Conservation (phyloP, 441 rosid genomes). For the Brassica hybrid region DNA sequence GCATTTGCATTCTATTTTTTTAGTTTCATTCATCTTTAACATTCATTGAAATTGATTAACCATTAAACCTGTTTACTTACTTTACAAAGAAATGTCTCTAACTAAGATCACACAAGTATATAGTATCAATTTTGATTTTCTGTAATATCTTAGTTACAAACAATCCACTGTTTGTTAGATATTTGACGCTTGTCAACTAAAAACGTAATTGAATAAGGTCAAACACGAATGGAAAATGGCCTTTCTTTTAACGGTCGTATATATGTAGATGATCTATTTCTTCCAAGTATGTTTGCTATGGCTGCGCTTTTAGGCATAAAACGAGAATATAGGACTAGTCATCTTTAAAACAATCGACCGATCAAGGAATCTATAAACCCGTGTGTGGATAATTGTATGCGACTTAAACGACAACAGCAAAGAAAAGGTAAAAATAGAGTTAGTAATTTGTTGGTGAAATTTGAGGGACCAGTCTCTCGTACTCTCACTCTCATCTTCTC, state of each 20-base stretch:
- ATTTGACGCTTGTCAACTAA: background rate
- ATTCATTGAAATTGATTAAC: too few species aligned
- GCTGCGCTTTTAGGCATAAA: background rate
- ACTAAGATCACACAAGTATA: background rate
- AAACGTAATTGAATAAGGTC: background rate
- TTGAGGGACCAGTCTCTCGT: background rate
- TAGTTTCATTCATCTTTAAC: too few species aligned
- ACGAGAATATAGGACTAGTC: constrained; percentile 4
- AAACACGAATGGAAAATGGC: background rate
- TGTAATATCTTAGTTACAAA: background rate
- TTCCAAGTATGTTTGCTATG: background rate
- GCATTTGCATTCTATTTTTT: too few species aligned
- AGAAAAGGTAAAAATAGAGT: background rate
- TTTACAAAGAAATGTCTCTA: background rate
- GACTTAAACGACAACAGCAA: background rate
- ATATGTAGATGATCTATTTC: background rate
- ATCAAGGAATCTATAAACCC: background rate
- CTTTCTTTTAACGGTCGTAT: background rate
- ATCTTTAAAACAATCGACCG: constrained; percentile 6
- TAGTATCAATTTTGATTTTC: background rate
- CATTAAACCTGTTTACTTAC: too few species aligned
- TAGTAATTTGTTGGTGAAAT: background rate
- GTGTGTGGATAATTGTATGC: background rate
- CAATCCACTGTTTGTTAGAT: background rate
- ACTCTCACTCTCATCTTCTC: background rate